Conservation (phyloP, 2,329 filamentous ascomycete genomes). For the Aspergillus brasiliensis region DNA sequence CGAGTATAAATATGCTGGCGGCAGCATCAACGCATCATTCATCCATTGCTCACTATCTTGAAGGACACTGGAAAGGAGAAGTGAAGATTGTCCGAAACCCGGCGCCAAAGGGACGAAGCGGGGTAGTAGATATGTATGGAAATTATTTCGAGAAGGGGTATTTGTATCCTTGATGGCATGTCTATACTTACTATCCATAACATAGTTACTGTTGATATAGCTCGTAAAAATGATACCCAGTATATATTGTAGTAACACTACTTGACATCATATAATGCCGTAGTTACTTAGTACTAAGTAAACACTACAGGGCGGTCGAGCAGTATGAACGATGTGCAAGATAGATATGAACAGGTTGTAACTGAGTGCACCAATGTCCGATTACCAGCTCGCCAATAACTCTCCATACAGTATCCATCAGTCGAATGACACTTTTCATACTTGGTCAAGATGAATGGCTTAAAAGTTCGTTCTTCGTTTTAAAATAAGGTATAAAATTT, state of each 20-base stretch:
- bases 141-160: constrained; percentile 57
- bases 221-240: not conserved
- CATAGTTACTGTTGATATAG: not conserved
- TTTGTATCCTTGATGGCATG: constrained; percentile 50
- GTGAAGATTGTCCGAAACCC: constrained; percentile 58
- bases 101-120: constrained; percentile 41
- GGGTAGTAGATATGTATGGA: constrained; percentile 55
- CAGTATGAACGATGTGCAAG: too few species aligned
- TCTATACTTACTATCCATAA: not conserved
- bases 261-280: too few species aligned
- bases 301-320: too few species aligned
- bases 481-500: constrained; percentile 12
- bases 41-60: constrained; percentile 46
- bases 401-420: too few species aligned
- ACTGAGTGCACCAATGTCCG: too few species aligned
- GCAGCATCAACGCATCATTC: constrained; percentile 22
- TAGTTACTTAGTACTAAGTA: too few species aligned
- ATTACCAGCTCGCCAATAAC: too few species aligned
- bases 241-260: not conserved
- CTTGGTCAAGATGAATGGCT: too few species aligned
- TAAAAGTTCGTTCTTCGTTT: too few species aligned
- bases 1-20: constrained; percentile 11
- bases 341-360: too few species aligned
- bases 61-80: constrained; percentile 62
- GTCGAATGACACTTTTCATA: too few species aligned